phyloP scores from a whole-genome alignment of 371 early-diverging fungal species.

The Actinomucor elegans region DNA sequence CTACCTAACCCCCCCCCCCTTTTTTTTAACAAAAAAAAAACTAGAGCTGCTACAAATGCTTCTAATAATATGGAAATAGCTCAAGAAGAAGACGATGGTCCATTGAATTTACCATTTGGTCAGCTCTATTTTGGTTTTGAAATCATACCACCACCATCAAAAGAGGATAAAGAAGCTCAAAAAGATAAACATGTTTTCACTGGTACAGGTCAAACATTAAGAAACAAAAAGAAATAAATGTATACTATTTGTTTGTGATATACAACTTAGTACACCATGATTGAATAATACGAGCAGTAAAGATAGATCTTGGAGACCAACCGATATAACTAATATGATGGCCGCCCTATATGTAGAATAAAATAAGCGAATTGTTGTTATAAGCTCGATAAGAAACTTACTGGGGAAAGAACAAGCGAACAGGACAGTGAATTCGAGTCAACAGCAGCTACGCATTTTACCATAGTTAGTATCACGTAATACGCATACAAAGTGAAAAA shows the following conservation, averaged over 20 bases:
- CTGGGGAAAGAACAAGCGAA: constrained; percentile 10
- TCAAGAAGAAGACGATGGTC: constrained; percentile 61
- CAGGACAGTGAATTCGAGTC: too few relatives aligned
- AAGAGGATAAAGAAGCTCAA: constrained; percentile 17
- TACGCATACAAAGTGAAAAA: too few relatives aligned
- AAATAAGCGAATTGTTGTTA: background rate
- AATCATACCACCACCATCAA: constrained; percentile 46
- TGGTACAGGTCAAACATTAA: constrained; percentile 42
- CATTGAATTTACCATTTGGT: constrained; percentile 85
- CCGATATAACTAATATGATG: constrained; percentile 35
- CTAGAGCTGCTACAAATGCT: background rate
- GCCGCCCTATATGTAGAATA: too few relatives aligned
- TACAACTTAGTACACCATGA: constrained; percentile 36
- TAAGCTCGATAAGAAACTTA: constrained; percentile 2
- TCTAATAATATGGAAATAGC: constrained; percentile 24
- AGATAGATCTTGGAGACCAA: constrained; percentile 45
- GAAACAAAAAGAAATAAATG: constrained; percentile 36
- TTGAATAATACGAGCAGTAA: constrained; percentile 30
- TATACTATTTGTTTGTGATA: constrained; percentile 8
- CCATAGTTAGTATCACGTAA: too few relatives aligned
- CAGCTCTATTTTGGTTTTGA: constrained; percentile 89
- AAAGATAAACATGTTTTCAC: constrained; percentile 17
- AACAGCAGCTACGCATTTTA: too few relatives aligned
- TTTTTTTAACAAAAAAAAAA: too few relatives aligned
- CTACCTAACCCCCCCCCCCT: too few relatives aligned